These are phyloP conservation scores for Artemisia tridentata DNA, from an alignment of 129 eudicot genomes.

Conservation along the genomic window DNA sequence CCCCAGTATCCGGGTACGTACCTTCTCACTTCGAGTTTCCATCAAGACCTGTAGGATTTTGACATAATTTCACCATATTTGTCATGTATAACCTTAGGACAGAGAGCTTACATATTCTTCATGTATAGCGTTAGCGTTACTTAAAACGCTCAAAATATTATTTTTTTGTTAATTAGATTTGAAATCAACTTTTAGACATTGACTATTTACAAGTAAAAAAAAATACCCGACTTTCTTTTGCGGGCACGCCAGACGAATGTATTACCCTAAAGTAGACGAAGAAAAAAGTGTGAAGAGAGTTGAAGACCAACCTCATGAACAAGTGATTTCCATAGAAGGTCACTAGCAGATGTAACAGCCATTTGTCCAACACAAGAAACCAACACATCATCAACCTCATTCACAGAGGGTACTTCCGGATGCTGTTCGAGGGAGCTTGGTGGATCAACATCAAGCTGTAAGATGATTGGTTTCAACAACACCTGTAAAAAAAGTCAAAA, in stretches of 20 bases:
- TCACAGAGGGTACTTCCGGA: slow-evolving; percentile 55
- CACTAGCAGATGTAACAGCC: slow-evolving; percentile 92
- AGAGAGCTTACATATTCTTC: too few relatives aligned
- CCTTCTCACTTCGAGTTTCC: slow-evolving; percentile 84
- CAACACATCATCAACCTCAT: slow-evolving; percentile 74
- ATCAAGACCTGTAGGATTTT: slow-evolving; percentile 56
- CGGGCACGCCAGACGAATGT: neutral
- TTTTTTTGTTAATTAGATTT: too few relatives aligned
- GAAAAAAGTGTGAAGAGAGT: neutral
- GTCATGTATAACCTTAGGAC: too few relatives aligned
- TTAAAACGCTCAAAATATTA: too few relatives aligned
- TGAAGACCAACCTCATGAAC: slow-evolving; percentile 64
- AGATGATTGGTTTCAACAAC: slow-evolving; percentile 71
- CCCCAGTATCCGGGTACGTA: slow-evolving; percentile 70
- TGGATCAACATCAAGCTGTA: slow-evolving; percentile 68
- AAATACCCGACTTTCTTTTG: neutral
- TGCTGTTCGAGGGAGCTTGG: slow-evolving; percentile 56
- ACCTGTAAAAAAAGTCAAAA: slow-evolving; percentile 34
- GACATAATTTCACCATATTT: too few relatives aligned
- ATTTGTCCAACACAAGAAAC: slow-evolving; percentile 84
- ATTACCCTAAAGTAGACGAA: neutral
- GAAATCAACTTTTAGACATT: too few relatives aligned
- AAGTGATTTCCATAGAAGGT: slow-evolving; percentile 81
- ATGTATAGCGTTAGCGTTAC: too few relatives aligned
- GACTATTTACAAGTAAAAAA: too few relatives aligned